phyloP scores from a whole-genome alignment of 768 basidiomycete genomes.

The Lactifluus pinguis region DNA sequence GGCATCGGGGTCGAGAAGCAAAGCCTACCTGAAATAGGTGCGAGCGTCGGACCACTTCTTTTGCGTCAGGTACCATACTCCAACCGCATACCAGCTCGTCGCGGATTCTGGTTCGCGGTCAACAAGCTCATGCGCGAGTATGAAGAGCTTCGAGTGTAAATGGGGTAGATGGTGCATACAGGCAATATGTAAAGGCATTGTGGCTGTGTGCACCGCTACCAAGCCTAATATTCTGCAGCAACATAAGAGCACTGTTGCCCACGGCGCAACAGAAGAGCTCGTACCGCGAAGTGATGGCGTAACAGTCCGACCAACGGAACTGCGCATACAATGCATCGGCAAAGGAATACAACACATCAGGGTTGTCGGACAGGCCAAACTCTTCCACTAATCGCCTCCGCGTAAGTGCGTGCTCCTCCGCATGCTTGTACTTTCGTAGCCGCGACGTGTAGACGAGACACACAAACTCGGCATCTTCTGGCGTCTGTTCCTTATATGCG shows the following conservation, averaged over 20 bases:
- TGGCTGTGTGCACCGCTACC: slow-evolving; percentile 78
- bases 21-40: slow-evolving; percentile 81
- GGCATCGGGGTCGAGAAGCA: background rate
- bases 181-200: slow-evolving; percentile 90
- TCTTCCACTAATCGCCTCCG: slow-evolving; percentile 74
- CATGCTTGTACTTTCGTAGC: slow-evolving; percentile 83
- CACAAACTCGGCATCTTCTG: slow-evolving; percentile 86
- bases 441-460: slow-evolving; percentile 88
- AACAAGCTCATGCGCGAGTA: slow-evolving; percentile 93
- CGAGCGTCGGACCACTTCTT: slow-evolving; percentile 86
- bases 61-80: slow-evolving; percentile 87
- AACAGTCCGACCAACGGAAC: slow-evolving; percentile 94
- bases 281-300: slow-evolving; percentile 74
- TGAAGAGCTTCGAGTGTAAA: slow-evolving; percentile 87
- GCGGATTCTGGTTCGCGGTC: slow-evolving; percentile 89
- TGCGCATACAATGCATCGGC: slow-evolving; percentile 84
- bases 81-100: slow-evolving; percentile 97
- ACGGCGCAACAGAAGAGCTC: background rate
- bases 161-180: slow-evolving; percentile 96
- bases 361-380: slow-evolving; percentile 81
- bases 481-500: slow-evolving; percentile 72
- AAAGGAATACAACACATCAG: slow-evolving; percentile 84
- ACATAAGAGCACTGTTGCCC: background rate
- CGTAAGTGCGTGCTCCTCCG: slow-evolving; percentile 70
- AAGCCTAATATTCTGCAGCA: slow-evolving; percentile 66